phyloP scores from a whole-genome alignment of 2,329 filamentous ascomycete species.

The Colletotrichum salicis region DNA sequence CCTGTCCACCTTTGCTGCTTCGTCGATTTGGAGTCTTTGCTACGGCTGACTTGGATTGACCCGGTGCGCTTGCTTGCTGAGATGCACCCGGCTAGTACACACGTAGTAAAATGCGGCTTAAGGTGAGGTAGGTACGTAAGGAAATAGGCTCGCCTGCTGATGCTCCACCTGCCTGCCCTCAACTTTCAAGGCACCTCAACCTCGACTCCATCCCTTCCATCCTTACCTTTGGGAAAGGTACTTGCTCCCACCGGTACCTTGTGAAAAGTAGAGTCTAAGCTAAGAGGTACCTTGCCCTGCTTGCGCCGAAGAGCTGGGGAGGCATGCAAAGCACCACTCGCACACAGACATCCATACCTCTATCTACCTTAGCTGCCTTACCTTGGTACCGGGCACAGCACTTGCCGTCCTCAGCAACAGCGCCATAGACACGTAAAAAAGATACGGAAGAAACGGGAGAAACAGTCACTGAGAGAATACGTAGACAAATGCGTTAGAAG shows the following conservation, averaged over 20 bases:
- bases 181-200: background rate
- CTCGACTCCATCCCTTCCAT: background rate
- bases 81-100: background rate
- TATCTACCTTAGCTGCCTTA: background rate
- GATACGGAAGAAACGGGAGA: no score
- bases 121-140: background rate
- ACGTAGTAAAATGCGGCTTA: background rate
- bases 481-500: no score
- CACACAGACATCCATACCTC: background rate
- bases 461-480: no score
- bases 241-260: background rate
- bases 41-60: background rate
- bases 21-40: background rate
- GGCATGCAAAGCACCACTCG: background rate
- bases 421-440: background rate
- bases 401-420: background rate
- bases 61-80: background rate
- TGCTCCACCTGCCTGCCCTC: background rate
- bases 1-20: background rate
- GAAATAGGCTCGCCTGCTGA: background rate
- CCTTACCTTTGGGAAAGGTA: background rate
- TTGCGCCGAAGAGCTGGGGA: background rate
- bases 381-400: background rate
- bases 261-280: background rate
- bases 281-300: background rate